phyloP scores from a whole-genome alignment of 1,284 basidiomycete species.

The Ustilago shanxiensis region DNA sequence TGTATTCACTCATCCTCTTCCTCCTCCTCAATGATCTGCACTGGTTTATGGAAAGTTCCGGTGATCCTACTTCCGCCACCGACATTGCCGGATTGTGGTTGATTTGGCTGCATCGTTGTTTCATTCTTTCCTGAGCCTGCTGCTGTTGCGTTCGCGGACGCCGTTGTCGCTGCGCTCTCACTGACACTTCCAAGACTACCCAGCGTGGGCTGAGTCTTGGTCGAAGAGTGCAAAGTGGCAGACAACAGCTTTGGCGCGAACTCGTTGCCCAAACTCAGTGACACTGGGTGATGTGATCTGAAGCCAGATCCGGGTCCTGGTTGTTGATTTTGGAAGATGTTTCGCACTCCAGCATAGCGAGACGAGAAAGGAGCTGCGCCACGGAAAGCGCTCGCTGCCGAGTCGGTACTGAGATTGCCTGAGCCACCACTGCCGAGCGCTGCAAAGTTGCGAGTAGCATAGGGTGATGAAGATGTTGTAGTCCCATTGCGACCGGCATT shows the following conservation, averaged over 20 bases:
- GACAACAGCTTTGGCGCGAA: conserved; percentile 51
- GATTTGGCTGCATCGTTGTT: neutral
- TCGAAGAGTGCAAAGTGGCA: conserved; percentile 29
- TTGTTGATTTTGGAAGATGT: conserved; percentile 44
- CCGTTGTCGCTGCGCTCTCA: neutral
- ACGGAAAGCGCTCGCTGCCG: conserved; percentile 14
- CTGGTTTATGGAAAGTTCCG: conserved; percentile 40
- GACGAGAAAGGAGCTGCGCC: conserved; percentile 28
- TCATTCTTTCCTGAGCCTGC: conserved; percentile 5
- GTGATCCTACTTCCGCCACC: conserved; percentile 29
- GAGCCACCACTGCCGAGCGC: conserved; percentile 18
- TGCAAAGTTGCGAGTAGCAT: conserved; percentile 40
- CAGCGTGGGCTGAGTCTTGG: neutral
- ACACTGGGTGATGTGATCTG: conserved; percentile 22
- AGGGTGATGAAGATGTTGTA: conserved; percentile 19
- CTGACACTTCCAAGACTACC: conserved; percentile 7
- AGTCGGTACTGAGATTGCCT: neutral
- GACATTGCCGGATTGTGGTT: conserved; percentile 12
- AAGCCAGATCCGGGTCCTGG: conserved; percentile 12
- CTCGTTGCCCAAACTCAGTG: conserved; percentile 53
- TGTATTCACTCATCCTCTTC: conserved; percentile 47
- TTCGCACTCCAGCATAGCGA: conserved; percentile 54
- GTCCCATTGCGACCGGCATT: neutral
- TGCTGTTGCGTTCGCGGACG: neutral
- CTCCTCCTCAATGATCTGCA: conserved; percentile 54